Evolutionary conservation across 345 rosid genomes (phyloP).

Genomic region (Rhizophora mangle): DNA sequence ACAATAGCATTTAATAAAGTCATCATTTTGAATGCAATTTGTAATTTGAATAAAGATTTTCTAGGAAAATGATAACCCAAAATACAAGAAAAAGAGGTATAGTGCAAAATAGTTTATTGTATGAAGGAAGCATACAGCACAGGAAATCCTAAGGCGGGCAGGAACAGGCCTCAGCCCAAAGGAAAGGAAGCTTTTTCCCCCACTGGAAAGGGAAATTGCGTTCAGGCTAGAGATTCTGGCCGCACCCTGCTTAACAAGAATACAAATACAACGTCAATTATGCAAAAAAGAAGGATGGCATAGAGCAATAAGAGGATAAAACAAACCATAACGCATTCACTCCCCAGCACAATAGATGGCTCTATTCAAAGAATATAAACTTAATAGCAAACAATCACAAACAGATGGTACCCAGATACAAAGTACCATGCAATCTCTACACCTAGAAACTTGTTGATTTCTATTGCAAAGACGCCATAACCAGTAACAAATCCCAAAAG

Average conservation of each 20-base stretch:
- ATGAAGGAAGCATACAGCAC: slow-evolving; percentile 44
- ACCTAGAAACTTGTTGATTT: background rate
- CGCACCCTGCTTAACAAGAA: slow-evolving; percentile 14
- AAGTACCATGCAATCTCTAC: background rate
- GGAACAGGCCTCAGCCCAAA: slow-evolving; percentile 20
- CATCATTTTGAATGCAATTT: background rate
- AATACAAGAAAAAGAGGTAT: background rate
- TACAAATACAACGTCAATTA: background rate
- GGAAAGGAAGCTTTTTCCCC: slow-evolving; percentile 18
- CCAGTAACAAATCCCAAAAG: background rate
- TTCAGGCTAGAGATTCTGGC: slow-evolving; percentile 19
- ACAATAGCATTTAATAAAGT: background rate
- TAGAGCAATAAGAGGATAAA: background rate
- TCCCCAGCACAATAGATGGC: too few relatives aligned
- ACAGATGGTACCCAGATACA: too few relatives aligned
- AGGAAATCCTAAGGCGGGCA: slow-evolving; percentile 46
- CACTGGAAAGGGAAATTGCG: slow-evolving; percentile 13
- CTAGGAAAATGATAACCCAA: background rate
- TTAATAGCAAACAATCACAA: too few relatives aligned
- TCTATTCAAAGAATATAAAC: too few relatives aligned
- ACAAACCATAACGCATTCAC: background rate
- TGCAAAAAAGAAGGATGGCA: background rate
- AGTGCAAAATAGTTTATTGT: background rate
- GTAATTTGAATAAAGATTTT: background rate
- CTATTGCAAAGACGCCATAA: too few relatives aligned